A percentile compares a stretch with the other conserved stretches of the same genome.
Conservation (phyloP, 371 early-diverging fungal species). For the Mortierella sp. region DNA sequence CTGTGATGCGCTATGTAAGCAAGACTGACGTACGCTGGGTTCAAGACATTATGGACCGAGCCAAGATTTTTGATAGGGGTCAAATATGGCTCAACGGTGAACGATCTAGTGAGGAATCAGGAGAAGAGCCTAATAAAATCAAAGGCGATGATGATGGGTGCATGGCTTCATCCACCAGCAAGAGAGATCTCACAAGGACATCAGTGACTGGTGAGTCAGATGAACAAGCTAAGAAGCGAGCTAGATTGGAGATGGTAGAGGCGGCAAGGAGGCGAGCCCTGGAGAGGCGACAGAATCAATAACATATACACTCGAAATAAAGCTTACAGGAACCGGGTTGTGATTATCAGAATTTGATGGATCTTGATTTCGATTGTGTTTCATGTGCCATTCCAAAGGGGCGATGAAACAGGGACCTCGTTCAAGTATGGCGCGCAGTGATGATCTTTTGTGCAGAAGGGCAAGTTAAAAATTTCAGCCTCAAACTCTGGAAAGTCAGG, state of each 20-base stretch:
- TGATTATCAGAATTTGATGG: too few relatives aligned
- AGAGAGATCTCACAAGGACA: slow-evolving; percentile 1
- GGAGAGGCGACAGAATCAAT: slow-evolving; percentile 57
- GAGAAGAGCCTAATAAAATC: background rate
- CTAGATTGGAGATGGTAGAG: slow-evolving; percentile 62
- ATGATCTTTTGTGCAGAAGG: too few relatives aligned
- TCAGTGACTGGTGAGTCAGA: slow-evolving; percentile 12
- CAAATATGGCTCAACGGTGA: slow-evolving; percentile 46
- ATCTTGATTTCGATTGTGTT: too few relatives aligned
- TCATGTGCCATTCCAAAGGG: too few relatives aligned
- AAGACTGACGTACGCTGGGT: slow-evolving; percentile 62
- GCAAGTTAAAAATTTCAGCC: too few relatives aligned
- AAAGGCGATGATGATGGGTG: background rate
- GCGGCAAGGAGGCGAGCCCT: slow-evolving; percentile 66
- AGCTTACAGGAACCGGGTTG: background rate
- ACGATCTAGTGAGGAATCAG: slow-evolving; percentile 16
- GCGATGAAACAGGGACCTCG: background rate
- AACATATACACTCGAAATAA: background rate
- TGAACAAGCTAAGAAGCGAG: slow-evolving; percentile 44
- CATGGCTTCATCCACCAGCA: background rate
- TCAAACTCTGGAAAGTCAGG: background rate
- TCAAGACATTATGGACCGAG: slow-evolving; percentile 42
- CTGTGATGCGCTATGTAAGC: slow-evolving; percentile 76
- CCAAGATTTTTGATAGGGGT: slow-evolving; percentile 40
- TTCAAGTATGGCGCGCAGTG: too few relatives aligned